Conservation (phyloP, 2,329 filamentous ascomycete genomes). For the Xylariaceae sp. region DNA sequence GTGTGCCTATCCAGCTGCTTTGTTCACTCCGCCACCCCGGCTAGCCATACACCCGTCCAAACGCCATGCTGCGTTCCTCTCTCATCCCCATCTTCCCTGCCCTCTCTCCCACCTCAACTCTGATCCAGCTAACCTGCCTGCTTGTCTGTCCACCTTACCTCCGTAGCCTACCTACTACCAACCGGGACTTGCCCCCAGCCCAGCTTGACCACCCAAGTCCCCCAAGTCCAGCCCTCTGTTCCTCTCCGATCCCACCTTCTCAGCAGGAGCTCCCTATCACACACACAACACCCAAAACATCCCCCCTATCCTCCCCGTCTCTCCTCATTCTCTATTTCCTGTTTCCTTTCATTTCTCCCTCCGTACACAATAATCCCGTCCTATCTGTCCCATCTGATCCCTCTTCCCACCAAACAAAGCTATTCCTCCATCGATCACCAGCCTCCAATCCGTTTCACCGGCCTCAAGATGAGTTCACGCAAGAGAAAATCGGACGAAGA, state of each 20-base stretch:
- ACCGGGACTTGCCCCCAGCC: constrained; percentile 5
- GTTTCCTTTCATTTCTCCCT: constrained; percentile 16
- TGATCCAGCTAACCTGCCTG: neutral
- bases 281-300: constrained; percentile 27
- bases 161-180: constrained; percentile 13
- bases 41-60: constrained; percentile 1
- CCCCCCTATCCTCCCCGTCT: constrained; percentile 19
- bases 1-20: no score
- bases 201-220: constrained; percentile 9
- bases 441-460: constrained; percentile 9
- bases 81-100: constrained; percentile 12
- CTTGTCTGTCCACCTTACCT: constrained; percentile 5
- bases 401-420: constrained; percentile 13
- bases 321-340: constrained; percentile 24
- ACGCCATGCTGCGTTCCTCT: constrained; percentile 13
- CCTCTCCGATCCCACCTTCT: constrained; percentile 8
- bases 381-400: constrained; percentile 19
- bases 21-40: neutral
- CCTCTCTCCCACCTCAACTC: constrained; percentile 13
- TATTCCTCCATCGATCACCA: constrained; percentile 1
- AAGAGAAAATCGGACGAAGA: constrained; percentile 36
- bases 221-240: constrained; percentile 7
- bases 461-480: constrained; percentile 29
- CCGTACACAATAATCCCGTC: constrained; percentile 8
- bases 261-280: constrained; percentile 25